phyloP scores from a whole-genome alignment of 1,284 basidiomycete species.

The Austropuccinia psidii region DNA sequence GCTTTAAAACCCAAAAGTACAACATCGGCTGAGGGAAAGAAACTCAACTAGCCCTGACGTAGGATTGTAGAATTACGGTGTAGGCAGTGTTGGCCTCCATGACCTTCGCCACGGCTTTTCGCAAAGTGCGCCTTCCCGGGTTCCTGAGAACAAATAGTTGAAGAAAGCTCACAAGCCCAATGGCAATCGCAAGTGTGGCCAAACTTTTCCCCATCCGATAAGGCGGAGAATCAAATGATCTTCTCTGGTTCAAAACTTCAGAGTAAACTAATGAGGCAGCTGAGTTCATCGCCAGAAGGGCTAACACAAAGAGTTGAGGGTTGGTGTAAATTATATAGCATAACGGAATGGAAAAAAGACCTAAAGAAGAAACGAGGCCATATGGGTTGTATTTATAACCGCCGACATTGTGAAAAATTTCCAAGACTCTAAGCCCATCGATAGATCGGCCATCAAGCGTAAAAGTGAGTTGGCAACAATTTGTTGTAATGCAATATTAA shows the following conservation, averaged over 20 bases:
- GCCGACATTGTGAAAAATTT: conserved; percentile 48
- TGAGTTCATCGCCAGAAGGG: conserved; percentile 45
- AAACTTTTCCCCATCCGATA: conserved; percentile 44
- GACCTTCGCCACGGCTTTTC: conserved; percentile 45
- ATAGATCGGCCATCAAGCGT: conserved; percentile 38
- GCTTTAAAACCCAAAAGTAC: background rate
- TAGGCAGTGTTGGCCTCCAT: conserved; percentile 44
- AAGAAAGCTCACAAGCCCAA: conserved; percentile 45
- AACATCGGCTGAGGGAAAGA: too few relatives aligned
- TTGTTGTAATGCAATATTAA: too few relatives aligned
- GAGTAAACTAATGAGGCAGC: conserved; percentile 44
- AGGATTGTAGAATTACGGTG: conserved; percentile 45
- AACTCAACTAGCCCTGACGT: conserved; percentile 41
- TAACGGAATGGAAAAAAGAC: conserved; percentile 43
- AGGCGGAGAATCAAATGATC: conserved; percentile 44
- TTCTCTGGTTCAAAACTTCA: conserved; percentile 43
- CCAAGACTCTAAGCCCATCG: conserved; percentile 28
- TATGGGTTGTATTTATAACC: conserved; percentile 48
- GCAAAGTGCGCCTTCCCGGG: conserved; percentile 46
- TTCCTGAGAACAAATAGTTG: conserved; percentile 47
- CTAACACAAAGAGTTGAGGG: conserved; percentile 42
- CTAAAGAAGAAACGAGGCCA: conserved; percentile 39
- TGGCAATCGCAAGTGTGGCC: conserved; percentile 45
- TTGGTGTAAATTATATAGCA: conserved; percentile 45
- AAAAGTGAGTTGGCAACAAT: conserved; percentile 20